A percentile compares a stretch with the other conserved stretches of the same genome.
phyloP scores from a whole-genome alignment of 345 rosid species.

The Rhodamnia rubescens region DNA sequence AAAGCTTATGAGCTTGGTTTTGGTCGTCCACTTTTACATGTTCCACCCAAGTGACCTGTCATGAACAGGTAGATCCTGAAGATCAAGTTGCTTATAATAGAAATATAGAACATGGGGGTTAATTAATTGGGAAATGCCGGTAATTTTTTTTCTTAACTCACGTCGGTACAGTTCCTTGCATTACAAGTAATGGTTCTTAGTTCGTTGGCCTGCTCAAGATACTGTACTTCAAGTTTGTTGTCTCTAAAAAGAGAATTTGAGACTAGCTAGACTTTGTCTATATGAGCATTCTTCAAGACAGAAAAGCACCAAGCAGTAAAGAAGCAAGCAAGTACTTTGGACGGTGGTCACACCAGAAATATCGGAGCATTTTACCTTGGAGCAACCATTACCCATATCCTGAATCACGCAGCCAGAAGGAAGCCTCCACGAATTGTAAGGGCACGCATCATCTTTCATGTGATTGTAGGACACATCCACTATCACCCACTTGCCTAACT shows the following conservation, averaged over 20 bases:
- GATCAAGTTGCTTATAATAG: neutral
- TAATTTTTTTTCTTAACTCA: neutral
- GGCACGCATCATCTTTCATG: neutral
- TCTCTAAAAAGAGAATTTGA: neutral
- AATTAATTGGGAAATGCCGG: neutral
- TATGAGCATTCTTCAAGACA: neutral
- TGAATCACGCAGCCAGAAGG: conserved; percentile 83
- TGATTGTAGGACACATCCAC: conserved; percentile 42
- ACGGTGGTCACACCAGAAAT: neutral
- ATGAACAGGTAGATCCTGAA: neutral
- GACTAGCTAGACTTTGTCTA: neutral
- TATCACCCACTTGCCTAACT: conserved; percentile 48
- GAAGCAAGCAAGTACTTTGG: neutral
- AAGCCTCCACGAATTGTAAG: conserved; percentile 37
- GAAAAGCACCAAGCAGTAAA: neutral
- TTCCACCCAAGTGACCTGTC: conserved; percentile 72
- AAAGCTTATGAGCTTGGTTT: conserved; percentile 37
- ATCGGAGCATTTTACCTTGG: conserved; percentile 21
- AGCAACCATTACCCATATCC: conserved; percentile 34
- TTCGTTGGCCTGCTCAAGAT: neutral
- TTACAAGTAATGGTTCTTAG: neutral
- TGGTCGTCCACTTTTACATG: conserved; percentile 65
- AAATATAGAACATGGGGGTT: neutral
- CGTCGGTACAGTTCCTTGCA: neutral
- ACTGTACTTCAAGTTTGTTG: neutral